Conservation (phyloP, 78 protist species). For the Bigelowiella natans region DNA sequence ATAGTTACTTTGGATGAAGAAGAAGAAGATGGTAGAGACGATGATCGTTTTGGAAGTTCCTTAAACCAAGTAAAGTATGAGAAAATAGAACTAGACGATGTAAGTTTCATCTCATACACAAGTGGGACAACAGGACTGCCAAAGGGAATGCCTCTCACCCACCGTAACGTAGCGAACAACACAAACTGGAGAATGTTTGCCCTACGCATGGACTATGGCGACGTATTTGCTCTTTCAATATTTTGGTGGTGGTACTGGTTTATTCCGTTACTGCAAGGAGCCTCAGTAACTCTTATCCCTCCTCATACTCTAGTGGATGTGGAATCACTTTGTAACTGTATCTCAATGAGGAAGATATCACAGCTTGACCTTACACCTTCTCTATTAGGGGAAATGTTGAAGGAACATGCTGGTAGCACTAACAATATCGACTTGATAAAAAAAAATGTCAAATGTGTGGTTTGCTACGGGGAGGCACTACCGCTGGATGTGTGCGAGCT, state of each 20-base stretch:
- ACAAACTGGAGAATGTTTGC: background rate
- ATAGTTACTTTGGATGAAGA: no score
- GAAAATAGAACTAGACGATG: background rate
- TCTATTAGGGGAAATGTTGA: background rate
- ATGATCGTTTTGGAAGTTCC: no score
- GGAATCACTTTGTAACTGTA: no score
- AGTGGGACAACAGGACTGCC: background rate
- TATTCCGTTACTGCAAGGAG: background rate
- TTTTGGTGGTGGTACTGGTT: background rate
- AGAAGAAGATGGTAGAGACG: no score
- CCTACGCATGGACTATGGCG: background rate
- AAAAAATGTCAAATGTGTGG: no score
- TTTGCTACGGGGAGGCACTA: background rate
- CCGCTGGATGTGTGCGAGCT: background rate
- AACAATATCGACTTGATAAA: no score
- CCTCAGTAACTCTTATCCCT: no score
- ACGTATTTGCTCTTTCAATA: background rate
- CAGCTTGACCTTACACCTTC: background rate
- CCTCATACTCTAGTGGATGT: no score
- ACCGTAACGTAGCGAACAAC: background rate
- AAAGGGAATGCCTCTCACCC: background rate
- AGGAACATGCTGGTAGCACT: no score
- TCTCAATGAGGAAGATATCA: no score
- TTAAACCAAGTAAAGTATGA: background rate
- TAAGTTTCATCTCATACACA: background rate